These are phyloP conservation scores for Pythium utonaiense DNA, from an alignment of 352 stramenopile genomes.

Conservation along the genomic window DNA sequence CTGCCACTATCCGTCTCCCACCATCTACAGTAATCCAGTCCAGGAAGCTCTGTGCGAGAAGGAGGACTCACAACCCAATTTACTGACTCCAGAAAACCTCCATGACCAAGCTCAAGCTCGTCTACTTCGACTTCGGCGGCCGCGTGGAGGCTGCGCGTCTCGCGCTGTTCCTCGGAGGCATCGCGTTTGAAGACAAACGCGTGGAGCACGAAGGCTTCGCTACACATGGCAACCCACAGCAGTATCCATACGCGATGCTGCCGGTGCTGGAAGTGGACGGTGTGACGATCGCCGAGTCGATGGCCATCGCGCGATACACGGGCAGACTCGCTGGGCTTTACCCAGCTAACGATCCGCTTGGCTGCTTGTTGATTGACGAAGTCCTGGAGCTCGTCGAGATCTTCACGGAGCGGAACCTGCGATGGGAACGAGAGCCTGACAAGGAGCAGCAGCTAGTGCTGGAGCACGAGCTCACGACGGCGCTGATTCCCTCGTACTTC, in stretches of 20 bases:
- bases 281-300: slow-evolving; percentile 22
- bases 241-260: slow-evolving; percentile 27
- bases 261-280: slow-evolving; percentile 30
- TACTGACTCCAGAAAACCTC: too few species aligned
- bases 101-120: slow-evolving; percentile 26
- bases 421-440: slow-evolving; percentile 36
- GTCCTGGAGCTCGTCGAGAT: slow-evolving; percentile 25
- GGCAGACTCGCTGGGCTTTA: slow-evolving; percentile 30
- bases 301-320: slow-evolving; percentile 33
- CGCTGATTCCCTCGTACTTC: slow-evolving; percentile 25
- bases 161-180: slow-evolving; percentile 22
- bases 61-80: too few species aligned
- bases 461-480: slow-evolving; percentile 29
- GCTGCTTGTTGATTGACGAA: slow-evolving; percentile 12
- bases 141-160: slow-evolving; percentile 28
- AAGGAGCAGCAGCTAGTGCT: slow-evolving; percentile 18
- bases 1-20: too few species aligned
- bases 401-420: slow-evolving; percentile 13
- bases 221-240: slow-evolving; percentile 2
- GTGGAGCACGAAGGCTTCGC: slow-evolving; percentile 25
- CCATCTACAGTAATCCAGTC: too few species aligned
- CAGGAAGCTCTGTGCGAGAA: too few species aligned
- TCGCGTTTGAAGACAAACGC: slow-evolving; percentile 37
- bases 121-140: slow-evolving; percentile 32
- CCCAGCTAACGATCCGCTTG: slow-evolving; percentile 13